Base-by-base conservation (phyloP, 768 basidiomycete species). In the Pholiota molesta region DNA sequence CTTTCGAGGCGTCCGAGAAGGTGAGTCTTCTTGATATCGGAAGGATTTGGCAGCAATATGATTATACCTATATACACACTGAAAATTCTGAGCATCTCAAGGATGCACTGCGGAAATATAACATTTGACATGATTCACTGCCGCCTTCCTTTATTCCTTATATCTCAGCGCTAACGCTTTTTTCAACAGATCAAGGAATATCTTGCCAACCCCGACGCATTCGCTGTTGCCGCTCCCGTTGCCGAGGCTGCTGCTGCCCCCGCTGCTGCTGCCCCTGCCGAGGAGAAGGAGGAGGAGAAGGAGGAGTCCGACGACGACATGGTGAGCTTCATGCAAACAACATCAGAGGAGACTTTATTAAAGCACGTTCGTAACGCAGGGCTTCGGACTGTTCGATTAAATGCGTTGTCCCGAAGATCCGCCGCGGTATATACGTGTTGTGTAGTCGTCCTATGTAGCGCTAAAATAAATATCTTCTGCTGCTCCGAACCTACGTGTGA, bases 171-270 rank as follows among this genome's bases (percentile, higher is more conserved):
- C 52, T 52, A 55, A 66, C 44, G 21, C 60, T 51, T 52, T 68
- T 35, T 31, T 68, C 6, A 9, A 11, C 47, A 96, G 94, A 86
- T 91, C 79, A 98, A 97, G 85, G 97, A 92, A 73, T 93, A 90
- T 82, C 89, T 99, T 69, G 97, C 90, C 73, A 97, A 99, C 86
- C 97, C 97, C 54, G 95, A 97, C 58, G 97, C 96, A n/a, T 99
- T 97, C 71, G 95, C 92, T 59, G 90, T 79, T 62, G 92, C 91
- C 39, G 90, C 89, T 57, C 82, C 92, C 55, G 82, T 81, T 58
- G 86, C 83, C 39, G 83, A 81, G 23, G 81, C 78, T 26, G 81
- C 78, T 29, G 79, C 86, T 47, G 81, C 86, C 54, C 81, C 86
- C 47, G 84, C 84, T 53, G 86, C 82, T 37, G 86, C 83, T 13